Conservation (phyloP, 345 rosid species). For the Rhodamnia argentea region DNA sequence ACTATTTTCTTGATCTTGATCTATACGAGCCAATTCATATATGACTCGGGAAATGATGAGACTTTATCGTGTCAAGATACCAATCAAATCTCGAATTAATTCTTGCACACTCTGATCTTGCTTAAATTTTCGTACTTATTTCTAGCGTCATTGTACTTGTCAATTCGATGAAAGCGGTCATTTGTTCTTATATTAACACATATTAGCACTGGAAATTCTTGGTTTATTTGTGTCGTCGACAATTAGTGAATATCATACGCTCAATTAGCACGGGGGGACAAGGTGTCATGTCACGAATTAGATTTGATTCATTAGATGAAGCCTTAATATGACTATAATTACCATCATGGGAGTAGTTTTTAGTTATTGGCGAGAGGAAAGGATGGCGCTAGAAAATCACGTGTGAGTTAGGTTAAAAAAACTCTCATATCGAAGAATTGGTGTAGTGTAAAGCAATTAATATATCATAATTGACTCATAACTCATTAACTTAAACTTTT, state of each 20-base stretch:
- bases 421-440: too few relatives aligned
- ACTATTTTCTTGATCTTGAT: background rate
- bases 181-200: background rate
- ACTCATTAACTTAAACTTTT: too few relatives aligned
- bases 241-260: background rate
- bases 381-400: background rate
- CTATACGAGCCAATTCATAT: background rate
- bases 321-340: background rate
- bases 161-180: background rate
- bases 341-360: background rate
- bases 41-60: accelerated
- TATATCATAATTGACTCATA: too few relatives aligned
- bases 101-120: background rate
- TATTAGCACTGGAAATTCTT: background rate
- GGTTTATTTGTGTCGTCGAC: background rate
- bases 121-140: background rate
- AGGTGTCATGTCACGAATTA: background rate
- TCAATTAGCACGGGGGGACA: background rate
- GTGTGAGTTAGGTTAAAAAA: background rate
- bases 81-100: background rate
- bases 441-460: too few relatives aligned
- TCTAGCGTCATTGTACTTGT: background rate
- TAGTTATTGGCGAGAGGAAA: background rate
- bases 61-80: background rate
- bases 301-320: accelerated